Conservation (phyloP, 768 basidiomycete genomes). For the Tricholoma saponaceum region DNA sequence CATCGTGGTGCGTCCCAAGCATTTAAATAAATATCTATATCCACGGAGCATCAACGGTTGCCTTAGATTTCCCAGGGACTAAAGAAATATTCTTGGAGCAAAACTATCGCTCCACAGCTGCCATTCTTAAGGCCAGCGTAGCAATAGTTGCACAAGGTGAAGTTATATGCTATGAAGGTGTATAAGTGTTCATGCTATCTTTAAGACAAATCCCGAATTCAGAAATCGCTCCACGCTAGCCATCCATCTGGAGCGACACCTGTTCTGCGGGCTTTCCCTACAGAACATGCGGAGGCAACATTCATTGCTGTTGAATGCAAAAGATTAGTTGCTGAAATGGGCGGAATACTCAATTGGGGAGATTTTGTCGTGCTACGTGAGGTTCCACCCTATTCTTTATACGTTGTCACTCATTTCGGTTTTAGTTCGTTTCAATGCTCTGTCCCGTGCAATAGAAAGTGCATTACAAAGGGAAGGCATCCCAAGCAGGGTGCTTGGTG, state of each 20-base stretch:
- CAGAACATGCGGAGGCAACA: slow-evolving; percentile 61
- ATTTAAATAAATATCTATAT: no score
- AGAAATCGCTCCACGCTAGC: slow-evolving; percentile 67
- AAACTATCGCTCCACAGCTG: slow-evolving; percentile 82
- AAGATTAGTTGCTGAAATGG: slow-evolving; percentile 63
- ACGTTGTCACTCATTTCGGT: background rate
- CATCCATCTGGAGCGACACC: slow-evolving; percentile 62
- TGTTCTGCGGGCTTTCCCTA: slow-evolving; percentile 46
- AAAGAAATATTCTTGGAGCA: slow-evolving; percentile 74
- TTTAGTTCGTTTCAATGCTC: slow-evolving; percentile 75
- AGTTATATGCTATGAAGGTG: slow-evolving; percentile 1
- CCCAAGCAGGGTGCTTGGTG: slow-evolving; percentile 70
- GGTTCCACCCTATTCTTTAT: slow-evolving; percentile 19
- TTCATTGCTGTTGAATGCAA: slow-evolving; percentile 78
- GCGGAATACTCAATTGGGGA: slow-evolving; percentile 64
- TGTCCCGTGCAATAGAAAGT: slow-evolving; percentile 72
- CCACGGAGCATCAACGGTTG: background rate
- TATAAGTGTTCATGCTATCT: background rate
- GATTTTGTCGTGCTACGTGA: slow-evolving; percentile 80
- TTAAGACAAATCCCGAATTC: slow-evolving; percentile 69
- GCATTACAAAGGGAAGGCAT: slow-evolving; percentile 78
- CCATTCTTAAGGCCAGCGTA: slow-evolving; percentile 67
- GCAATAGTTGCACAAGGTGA: slow-evolving; percentile 82
- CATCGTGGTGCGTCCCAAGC: slow-evolving; percentile 38
- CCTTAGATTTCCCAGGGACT: slow-evolving; percentile 59